Base-by-base conservation (phyloP, 345 rosid genomes). In the Ricinus communis region DNA sequence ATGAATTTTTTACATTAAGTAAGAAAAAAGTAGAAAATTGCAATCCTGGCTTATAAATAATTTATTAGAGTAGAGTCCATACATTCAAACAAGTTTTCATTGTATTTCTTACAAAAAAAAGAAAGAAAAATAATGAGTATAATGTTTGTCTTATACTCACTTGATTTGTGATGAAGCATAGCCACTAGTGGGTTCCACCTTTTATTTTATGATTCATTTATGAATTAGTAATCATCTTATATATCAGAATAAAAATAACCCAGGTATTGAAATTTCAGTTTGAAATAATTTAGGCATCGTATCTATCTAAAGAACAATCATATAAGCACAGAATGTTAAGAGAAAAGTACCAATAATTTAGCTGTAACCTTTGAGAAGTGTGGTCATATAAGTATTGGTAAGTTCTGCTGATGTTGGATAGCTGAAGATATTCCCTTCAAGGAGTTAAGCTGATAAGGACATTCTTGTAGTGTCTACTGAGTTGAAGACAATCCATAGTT, bases 401-500 rank as follows among this genome's bases (percentile, higher is more conserved):
- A 51, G n/a, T 18, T 66, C 47, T 66, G 70, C 46, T 51, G 47
- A 51, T 50, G 47, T n/a, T 38, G 5, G 22, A 31, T 30, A 8
- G 24, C 7, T 59, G 41, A 59, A 10, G 16, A 54, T 43, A 22
- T 54, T 54, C 58, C 15, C 18, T 24, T 54, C 6, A 31, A 77
- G 25, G 31, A 78, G 51, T 64, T 46, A 74, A 81, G 70, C 63
- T 65, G 68, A 68, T 58, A 74, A 52, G 24, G 64, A 82, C 69
- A 76, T n/a, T 61, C 27, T 38, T 40, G 1, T 69, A 45, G 63
- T 66, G 57, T 51, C 8, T 57, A 15, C 71, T 31, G n/a, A 76
- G 77, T 83, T 65, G 69, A 78, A 50, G 70, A 63, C 82, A 70
- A 80, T 69, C 69, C 56, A 71, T 19, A 38, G 43, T 4, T 38